Conservation (phyloP, 2,329 filamentous ascomycete genomes). For the Sporothrix dimorphospora region DNA sequence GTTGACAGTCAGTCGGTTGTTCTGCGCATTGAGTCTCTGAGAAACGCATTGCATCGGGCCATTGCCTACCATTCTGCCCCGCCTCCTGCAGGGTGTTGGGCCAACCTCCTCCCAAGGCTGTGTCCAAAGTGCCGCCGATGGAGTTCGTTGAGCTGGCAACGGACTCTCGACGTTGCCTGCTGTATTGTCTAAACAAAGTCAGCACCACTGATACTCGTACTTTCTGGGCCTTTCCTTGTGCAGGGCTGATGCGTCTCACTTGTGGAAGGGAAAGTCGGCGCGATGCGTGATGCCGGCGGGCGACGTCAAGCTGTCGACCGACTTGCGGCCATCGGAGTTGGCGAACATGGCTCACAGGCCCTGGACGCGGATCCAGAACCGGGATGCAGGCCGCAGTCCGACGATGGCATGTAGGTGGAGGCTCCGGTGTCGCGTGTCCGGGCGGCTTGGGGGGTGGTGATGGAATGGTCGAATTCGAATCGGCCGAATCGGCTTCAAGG, state of each 20-base stretch:
- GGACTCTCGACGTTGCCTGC: constrained; percentile 70
- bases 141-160: constrained; percentile 87
- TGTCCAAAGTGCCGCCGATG: constrained; percentile 81
- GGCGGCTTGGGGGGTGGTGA: neutral
- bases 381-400: neutral
- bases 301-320: constrained; percentile 65
- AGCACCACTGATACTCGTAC: neutral
- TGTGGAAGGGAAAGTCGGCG: constrained; percentile 63
- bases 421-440: neutral
- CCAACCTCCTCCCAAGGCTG: constrained; percentile 59
- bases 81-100: constrained; percentile 66
- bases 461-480: neutral
- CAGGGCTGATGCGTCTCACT: constrained; percentile 44
- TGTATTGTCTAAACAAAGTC: constrained; percentile 26
- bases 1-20: neutral
- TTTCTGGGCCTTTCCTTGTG: too few relatives aligned
- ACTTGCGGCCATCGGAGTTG: constrained; percentile 62
- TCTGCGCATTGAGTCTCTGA: neutral
- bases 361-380: constrained; percentile 25
- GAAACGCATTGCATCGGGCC: too few relatives aligned
- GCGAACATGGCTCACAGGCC: constrained; percentile 56
- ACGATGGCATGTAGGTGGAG: constrained; percentile 28
- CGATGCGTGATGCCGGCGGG: constrained; percentile 49
- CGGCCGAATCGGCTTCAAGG: constrained; percentile 1
- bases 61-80: constrained; percentile 73